Evolutionary conservation across 1,139 yeast genomes (phyloP).

Genomic region (Yamadazyma trypodendri): DNA sequence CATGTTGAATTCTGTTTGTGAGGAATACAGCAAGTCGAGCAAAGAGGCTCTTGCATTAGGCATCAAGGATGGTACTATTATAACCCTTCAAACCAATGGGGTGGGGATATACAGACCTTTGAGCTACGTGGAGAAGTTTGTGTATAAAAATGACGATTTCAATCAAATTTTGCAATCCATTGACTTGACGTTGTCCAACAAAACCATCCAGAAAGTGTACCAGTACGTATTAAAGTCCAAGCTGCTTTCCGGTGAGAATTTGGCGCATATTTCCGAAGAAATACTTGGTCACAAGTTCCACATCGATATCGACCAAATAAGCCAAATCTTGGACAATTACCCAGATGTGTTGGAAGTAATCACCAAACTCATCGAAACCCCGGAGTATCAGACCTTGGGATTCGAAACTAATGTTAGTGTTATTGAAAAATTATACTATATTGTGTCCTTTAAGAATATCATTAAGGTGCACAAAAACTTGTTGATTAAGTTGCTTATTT

Average conservation of each 20-base stretch:
- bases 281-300: slow-evolving; percentile 9
- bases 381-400: slow-evolving; percentile 7
- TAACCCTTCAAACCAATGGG: slow-evolving; percentile 34
- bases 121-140: slow-evolving; percentile 31
- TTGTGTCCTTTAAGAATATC: slow-evolving; percentile 12
- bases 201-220: slow-evolving; percentile 23
- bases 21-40: slow-evolving; percentile 59
- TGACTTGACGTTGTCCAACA: slow-evolving; percentile 23
- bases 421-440: slow-evolving; percentile 4
- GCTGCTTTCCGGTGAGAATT: slow-evolving; percentile 4
- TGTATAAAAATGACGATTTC: slow-evolving; percentile 15
- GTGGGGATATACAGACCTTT: slow-evolving; percentile 33
- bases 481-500: slow-evolving; percentile 10
- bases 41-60: slow-evolving; percentile 46
- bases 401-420: slow-evolving; percentile 7
- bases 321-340: slow-evolving; percentile 23
- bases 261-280: slow-evolving; percentile 9
- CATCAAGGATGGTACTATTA: slow-evolving; percentile 9
- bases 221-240: slow-evolving; percentile 6
- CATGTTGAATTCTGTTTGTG: slow-evolving; percentile 61
- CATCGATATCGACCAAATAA: slow-evolving; percentile 7
- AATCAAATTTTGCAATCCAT: slow-evolving; percentile 7
- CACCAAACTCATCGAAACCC: slow-evolving; percentile 19
- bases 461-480: slow-evolving; percentile 10
- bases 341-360: slow-evolving; percentile 16